Percentiles rank a stretch among this genome's conserved stretches.
phyloP scores from a whole-genome alignment of 495 filamentous ascomycete genomes.

The Chaetomium fimeti region DNA sequence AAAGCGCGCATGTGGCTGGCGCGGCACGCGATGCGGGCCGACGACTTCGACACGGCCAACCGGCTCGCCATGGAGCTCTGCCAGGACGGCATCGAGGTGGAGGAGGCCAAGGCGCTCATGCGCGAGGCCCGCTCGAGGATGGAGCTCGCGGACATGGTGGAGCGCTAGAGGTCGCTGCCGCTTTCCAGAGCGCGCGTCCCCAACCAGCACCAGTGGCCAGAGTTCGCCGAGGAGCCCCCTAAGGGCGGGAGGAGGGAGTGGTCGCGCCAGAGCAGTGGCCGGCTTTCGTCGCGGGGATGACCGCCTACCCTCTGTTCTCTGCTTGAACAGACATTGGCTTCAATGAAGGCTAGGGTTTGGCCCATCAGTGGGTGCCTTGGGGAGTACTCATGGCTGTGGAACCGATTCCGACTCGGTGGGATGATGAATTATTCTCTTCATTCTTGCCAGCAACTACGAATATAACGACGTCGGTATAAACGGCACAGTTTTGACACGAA shows the following conservation, averaged over 20 bases:
- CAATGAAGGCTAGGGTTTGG: not conserved
- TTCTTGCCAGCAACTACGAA: no score
- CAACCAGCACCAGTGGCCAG: not conserved
- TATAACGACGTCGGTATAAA: no score
- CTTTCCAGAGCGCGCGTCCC: slow-evolving; percentile 6
- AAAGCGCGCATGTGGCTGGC: slow-evolving; percentile 95
- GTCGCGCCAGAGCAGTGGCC: not conserved
- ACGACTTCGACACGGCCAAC: slow-evolving; percentile 71
- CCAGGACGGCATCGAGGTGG: slow-evolving; percentile 94
- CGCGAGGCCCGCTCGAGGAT: slow-evolving; percentile 81
- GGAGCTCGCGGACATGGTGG: slow-evolving; percentile 50
- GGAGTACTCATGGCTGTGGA: not conserved
- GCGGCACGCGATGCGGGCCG: slow-evolving; percentile 68
- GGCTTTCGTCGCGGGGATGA: slow-evolving; percentile 7
- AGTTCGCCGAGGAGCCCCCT: not conserved
- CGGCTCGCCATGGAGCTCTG: slow-evolving; percentile 86
- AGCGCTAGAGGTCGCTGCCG: slow-evolving; percentile 32
- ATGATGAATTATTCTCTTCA: no score
- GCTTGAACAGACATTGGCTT: not conserved
- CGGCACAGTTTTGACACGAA: no score
- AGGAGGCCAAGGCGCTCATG: slow-evolving; percentile 95
- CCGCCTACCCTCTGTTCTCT: not conserved
- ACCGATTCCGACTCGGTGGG: not conserved
- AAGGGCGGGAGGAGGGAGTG: not conserved
- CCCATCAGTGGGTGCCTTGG: no score